These are phyloP conservation scores for Takakia lepidozioides DNA, from an alignment of 225 moss, liverwort and hornwort species.

Conservation along the genomic window DNA sequence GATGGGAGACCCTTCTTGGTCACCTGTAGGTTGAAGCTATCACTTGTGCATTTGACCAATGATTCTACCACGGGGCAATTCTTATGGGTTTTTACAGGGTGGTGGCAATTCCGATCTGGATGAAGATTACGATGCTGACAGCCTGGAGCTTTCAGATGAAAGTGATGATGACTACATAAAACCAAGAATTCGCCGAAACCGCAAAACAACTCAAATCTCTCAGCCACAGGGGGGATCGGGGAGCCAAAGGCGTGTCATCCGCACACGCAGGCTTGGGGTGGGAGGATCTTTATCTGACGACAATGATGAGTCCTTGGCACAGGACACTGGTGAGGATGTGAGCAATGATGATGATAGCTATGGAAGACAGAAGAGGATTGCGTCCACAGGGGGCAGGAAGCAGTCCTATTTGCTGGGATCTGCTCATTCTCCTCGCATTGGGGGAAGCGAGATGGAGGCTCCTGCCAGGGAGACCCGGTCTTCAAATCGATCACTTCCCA, in stretches of 20 bases:
- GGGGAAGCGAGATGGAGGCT: slow-evolving; percentile 42
- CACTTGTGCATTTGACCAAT: too few relatives aligned
- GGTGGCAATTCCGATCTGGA: slow-evolving; percentile 63
- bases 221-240: slow-evolving; percentile 27
- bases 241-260: slow-evolving; percentile 45
- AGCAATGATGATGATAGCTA: slow-evolving; percentile 73
- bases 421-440: slow-evolving; percentile 20
- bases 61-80: too few relatives aligned
- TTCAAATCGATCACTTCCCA: slow-evolving; percentile 84
- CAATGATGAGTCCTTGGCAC: slow-evolving; percentile 86
- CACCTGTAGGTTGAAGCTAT: too few relatives aligned
- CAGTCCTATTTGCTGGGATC: slow-evolving; percentile 48
- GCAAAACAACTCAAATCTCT: slow-evolving; percentile 44
- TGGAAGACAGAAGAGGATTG: slow-evolving; percentile 49
- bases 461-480: slow-evolving; percentile 78
- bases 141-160: slow-evolving; percentile 70
- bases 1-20: too few relatives aligned
- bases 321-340: slow-evolving; percentile 71
- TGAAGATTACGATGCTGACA: slow-evolving; percentile 62
- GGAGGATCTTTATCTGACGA: slow-evolving; percentile 60
- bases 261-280: slow-evolving; percentile 56
- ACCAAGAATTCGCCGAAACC: slow-evolving; percentile 43
- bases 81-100: slow-evolving; percentile 41
- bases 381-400: slow-evolving; percentile 41
- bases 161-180: slow-evolving; percentile 61